Evolutionary conservation across 2,329 filamentous ascomycete species (phyloP).

Genomic region (Annulohypoxylon truncatum): DNA sequence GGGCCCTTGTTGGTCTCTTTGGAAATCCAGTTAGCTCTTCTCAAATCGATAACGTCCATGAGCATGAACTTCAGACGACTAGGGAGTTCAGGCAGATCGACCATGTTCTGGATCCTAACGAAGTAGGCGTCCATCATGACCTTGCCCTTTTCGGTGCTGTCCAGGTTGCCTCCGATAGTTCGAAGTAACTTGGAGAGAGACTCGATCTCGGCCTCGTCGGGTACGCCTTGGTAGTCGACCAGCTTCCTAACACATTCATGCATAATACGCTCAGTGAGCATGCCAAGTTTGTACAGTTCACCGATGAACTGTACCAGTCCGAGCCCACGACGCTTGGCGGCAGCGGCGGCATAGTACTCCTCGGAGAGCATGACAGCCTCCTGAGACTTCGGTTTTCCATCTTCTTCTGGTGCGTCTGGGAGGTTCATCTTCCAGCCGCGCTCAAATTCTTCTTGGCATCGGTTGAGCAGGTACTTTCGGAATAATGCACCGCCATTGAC

Average conservation of each 20-base stretch:
- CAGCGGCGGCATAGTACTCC: slow-evolving; percentile 94
- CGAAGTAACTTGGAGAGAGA: slow-evolving; percentile 92
- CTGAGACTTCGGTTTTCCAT: slow-evolving; percentile 71
- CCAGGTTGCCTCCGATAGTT: slow-evolving; percentile 90
- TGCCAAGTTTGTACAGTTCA: slow-evolving; percentile 97
- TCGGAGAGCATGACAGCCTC: slow-evolving; percentile 90
- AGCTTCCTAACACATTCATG: slow-evolving; percentile 98
- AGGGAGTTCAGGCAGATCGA: slow-evolving; percentile 81
- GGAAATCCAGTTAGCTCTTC: slow-evolving; percentile 80
- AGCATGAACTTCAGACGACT: slow-evolving; percentile 97
- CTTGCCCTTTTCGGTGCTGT: slow-evolving; percentile 83
- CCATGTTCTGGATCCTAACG: slow-evolving; percentile 83
- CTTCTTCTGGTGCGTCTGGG: slow-evolving; percentile 70
- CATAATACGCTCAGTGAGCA: slow-evolving; percentile 99
- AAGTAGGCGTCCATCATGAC: slow-evolving; percentile 96
- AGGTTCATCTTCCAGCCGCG: slow-evolving; percentile 95
- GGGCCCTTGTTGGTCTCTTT: slow-evolving; percentile 95
- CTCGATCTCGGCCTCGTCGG: slow-evolving; percentile 96
- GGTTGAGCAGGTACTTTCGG: slow-evolving; percentile 98
- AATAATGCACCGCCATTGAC: slow-evolving; percentile 94
- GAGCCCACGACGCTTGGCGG: slow-evolving; percentile 94
- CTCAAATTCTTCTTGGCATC: slow-evolving; percentile 99
- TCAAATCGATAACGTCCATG: slow-evolving; percentile 90
- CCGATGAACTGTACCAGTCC: slow-evolving; percentile 99
- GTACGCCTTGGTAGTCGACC: slow-evolving; percentile 91